phyloP scores from a whole-genome alignment of 2,329 filamentous ascomycete genomes.

The Fusarium sp. region DNA sequence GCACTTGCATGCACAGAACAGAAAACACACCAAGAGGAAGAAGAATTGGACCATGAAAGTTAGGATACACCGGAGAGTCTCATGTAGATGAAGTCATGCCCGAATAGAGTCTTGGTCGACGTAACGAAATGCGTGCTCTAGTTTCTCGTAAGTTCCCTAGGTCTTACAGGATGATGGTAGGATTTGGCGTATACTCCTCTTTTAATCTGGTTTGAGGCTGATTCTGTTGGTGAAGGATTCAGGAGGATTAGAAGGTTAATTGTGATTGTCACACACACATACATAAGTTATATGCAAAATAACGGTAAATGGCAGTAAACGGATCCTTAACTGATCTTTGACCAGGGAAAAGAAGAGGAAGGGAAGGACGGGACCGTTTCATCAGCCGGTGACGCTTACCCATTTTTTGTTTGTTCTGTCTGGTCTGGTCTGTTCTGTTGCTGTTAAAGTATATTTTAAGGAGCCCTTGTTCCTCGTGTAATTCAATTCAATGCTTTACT shows the following conservation, averaged over 20 bases:
- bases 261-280: constrained; percentile 25
- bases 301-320: background rate
- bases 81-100: constrained; percentile 6
- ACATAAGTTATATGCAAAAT: background rate
- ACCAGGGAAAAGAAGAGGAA: constrained; percentile 3
- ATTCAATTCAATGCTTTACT: background rate
- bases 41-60: background rate
- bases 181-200: background rate
- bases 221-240: background rate
- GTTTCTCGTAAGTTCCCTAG: background rate
- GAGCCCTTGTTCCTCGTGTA: constrained; percentile 2
- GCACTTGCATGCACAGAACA: background rate
- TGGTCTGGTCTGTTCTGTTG: background rate
- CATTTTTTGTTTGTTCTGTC: constrained; percentile 21
- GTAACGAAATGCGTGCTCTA: background rate
- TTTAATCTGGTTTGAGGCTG: constrained; percentile 1
- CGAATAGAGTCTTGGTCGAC: background rate
- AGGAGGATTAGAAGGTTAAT: constrained; percentile 14
- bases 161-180: background rate
- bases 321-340: constrained; percentile 16
- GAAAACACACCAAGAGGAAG: constrained; percentile 2
- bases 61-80: background rate
- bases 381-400: constrained; percentile 21
- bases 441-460: constrained; percentile 17
- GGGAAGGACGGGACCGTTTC: constrained; percentile 20